Percentiles rank a stretch among this genome's conserved stretches.
These are phyloP conservation scores for Diphasiastrum complanatum DNA, from an alignment of 83 land plant species.

Conservation along the genomic window DNA sequence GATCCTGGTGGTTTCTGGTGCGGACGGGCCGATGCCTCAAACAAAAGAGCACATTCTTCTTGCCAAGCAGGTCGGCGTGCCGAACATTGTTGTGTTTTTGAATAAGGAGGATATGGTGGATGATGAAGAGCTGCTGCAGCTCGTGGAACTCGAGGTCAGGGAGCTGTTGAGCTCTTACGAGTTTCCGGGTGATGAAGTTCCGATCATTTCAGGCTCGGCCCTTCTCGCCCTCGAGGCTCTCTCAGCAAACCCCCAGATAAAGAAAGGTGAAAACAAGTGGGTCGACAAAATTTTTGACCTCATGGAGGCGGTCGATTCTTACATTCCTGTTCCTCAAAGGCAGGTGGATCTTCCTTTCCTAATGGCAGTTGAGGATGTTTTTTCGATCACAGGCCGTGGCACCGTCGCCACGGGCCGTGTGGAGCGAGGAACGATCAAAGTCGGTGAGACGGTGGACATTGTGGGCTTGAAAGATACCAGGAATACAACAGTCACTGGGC, in stretches of 20 bases:
- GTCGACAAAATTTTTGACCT: conserved; percentile 81
- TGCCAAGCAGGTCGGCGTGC: conserved; percentile 96
- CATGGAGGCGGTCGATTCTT: conserved; percentile 78
- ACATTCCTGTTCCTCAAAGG: conserved; percentile 76
- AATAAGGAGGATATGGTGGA: conserved; percentile 93
- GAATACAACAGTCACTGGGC: conserved; percentile 58
- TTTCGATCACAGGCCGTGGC: conserved; percentile 94
- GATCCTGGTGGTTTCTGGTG: conserved; percentile 83
- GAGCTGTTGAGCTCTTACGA: conserved; percentile 74
- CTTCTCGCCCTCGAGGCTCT: conserved; percentile 76
- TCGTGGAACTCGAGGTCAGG: conserved; percentile 89
- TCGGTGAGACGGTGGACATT: conserved; percentile 79
- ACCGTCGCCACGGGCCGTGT: conserved; percentile 94
- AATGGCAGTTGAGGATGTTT: conserved; percentile 86
- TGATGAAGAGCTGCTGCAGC: conserved; percentile 68
- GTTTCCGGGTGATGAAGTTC: conserved; percentile 94
- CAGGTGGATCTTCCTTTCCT: conserved; percentile 81
- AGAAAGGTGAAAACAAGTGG: conserved; percentile 73
- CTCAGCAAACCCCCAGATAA: conserved; percentile 51
- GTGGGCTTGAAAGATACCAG: conserved; percentile 81
- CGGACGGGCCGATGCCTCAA: conserved; percentile 98
- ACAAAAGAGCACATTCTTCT: conserved; percentile 93
- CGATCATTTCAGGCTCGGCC: conserved; percentile 82
- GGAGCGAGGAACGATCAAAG: conserved; percentile 72
- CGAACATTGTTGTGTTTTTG: conserved; percentile 84